These are phyloP conservation scores for Heterobasidion occidentale DNA, from an alignment of 1,284 basidiomycete genomes.

Conservation along the genomic window DNA sequence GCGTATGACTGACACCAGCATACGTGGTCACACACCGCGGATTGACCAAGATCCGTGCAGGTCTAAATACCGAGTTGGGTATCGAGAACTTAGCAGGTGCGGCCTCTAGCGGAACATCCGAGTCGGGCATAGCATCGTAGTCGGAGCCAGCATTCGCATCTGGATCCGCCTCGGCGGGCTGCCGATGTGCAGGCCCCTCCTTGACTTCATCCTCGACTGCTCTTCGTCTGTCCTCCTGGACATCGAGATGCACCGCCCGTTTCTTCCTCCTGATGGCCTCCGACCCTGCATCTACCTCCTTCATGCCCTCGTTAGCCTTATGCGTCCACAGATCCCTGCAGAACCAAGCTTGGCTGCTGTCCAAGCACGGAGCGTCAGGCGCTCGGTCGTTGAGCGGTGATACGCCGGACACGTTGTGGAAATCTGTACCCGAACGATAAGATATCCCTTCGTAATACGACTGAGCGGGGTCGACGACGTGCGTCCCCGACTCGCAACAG, in stretches of 20 bases:
- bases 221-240: background rate
- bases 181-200: conserved; percentile 22
- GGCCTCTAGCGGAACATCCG: conserved; percentile 35
- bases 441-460: conserved; percentile 84
- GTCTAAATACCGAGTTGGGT: conserved; percentile 82
- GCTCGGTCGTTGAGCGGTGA: conserved; percentile 51
- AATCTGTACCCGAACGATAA: conserved; percentile 75
- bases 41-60: conserved; percentile 88
- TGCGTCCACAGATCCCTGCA: conserved; percentile 89
- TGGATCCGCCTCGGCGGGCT: conserved; percentile 35
- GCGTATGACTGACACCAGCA: conserved; percentile 90
- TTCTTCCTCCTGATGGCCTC: conserved; percentile 10
- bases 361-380: conserved; percentile 81
- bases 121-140: conserved; percentile 80
- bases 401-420: conserved; percentile 65
- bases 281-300: conserved; percentile 25
- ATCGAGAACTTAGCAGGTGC: conserved; percentile 46
- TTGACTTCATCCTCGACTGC: conserved; percentile 7
- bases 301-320: conserved; percentile 69
- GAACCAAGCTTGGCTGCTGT: conserved; percentile 93
- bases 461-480: conserved; percentile 88
- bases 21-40: conserved; percentile 95
- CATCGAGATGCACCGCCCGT: conserved; percentile 19
- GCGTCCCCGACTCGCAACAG: conserved; percentile 94
- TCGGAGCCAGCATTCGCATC: conserved; percentile 83